Base-by-base conservation (phyloP, 2,329 filamentous ascomycete species). In the Aspergillus arachidicola region DNA sequence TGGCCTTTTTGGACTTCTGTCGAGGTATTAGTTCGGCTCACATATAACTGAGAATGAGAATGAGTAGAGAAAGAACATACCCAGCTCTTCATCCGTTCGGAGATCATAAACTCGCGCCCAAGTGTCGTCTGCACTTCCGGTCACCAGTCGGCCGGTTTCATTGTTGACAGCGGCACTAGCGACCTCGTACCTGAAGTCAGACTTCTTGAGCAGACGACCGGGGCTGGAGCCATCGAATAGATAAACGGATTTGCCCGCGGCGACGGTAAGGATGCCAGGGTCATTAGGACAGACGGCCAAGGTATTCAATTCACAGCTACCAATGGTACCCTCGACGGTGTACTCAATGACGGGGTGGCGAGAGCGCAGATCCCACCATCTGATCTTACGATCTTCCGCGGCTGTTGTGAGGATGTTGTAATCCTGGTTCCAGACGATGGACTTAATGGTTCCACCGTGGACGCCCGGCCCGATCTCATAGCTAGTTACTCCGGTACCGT, bases 81-180 rank as follows among this genome's bases (percentile, higher is more conserved):
- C 88, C 50, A 97, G 82, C 77, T 97, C 93, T 68, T 86, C 85
- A 70, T 91, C 91, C 57, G 90, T 89, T 63, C 97, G 93, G 79
- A 93, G 94, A 72, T 93, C 88, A 81, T 96, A 96, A 6, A 98
- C 91, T 64, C 92, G 89, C n/a, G 95, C 94, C 94, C 94, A 99
- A 0, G 95, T 98, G 73, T 97, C 94, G 45, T 90, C 91, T 66
- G 92, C 91, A 76, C 94, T 93, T 64, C 95, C 95, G 21, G 96
- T 96, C 12, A 98, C 91, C 72, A 97, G 89, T 71, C 92, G 92
- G 64, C 91, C 87, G 61, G 91, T 89, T 66, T 89, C 89, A 62
- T 92, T 87, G 73, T 98, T 94, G 4, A 99, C 83, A 0, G 92
- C 92, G 7, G 97, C 95, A 72, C 93, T 96, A 3, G 94, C 94